Evolutionary conservation across 148 eudicot species (phyloP).

Genomic region (Mesembryanthemum crystallinum): DNA sequence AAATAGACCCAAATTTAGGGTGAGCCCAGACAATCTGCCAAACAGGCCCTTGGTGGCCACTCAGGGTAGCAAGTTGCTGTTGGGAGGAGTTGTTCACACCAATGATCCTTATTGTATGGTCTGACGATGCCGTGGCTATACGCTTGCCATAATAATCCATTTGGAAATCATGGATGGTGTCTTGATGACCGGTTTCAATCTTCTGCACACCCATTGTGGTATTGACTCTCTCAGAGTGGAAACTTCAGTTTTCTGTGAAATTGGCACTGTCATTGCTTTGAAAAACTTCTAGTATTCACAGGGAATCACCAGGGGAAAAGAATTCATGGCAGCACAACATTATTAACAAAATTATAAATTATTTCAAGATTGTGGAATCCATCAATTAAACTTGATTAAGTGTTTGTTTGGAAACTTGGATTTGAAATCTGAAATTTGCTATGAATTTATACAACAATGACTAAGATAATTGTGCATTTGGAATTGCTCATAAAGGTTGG

Average conservation of each 20-base stretch:
- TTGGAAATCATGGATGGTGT: constrained; percentile 41
- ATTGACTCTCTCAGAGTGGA: neutral
- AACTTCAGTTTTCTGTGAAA: constrained; percentile 13
- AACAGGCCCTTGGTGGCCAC: constrained; percentile 45
- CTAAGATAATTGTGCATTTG: too few species aligned
- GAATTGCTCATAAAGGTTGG: too few species aligned
- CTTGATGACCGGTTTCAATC: constrained; percentile 43
- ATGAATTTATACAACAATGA: too few species aligned
- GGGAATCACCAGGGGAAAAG: too few species aligned
- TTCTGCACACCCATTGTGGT: constrained; percentile 35
- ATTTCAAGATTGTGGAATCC: too few species aligned
- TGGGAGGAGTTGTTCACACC: constrained; percentile 41
- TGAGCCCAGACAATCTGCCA: constrained; percentile 49
- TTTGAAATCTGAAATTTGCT: too few species aligned
- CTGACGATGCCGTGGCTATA: constrained; percentile 44
- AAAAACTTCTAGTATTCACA: neutral
- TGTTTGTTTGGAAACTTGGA: too few species aligned
- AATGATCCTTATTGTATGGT: constrained; percentile 37
- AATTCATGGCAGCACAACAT: too few species aligned
- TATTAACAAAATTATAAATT: too few species aligned
- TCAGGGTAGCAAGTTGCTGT: constrained; percentile 43
- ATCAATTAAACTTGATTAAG: too few species aligned
- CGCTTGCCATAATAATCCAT: constrained; percentile 51
- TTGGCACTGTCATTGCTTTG: neutral
- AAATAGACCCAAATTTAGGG: constrained; percentile 40